A percentile compares a stretch with the other conserved stretches of the same genome.
Evolutionary conservation across 176 grass and related monocot species (phyloP).

Genomic region (sorghum (Sorghum bicolor)): Sorghum_bicolor_NCBIv3 NC_012878.2:40460001-40460500

Average conservation of each 20-base stretch:
- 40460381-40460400: background rate
- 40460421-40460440: background rate
- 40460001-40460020: conserved; percentile 93
- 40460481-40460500: background rate
- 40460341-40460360: background rate
- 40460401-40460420: background rate
- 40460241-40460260: background rate
- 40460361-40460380: background rate
- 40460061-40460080: conserved; percentile 42
- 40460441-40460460: background rate
- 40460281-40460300: background rate
- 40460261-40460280: background rate
- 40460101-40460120: conserved; percentile 58
- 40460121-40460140: conserved; percentile 51
- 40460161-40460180: conserved; percentile 14
- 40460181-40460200: background rate
- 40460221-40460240: background rate
- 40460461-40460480: background rate
- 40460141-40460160: conserved; percentile 65
- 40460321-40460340: background rate
- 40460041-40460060: background rate
- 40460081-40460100: conserved; percentile 60
- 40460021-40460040: conserved; percentile 59
- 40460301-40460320: background rate
- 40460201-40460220: background rate